Base-by-base conservation (phyloP, 2,329 filamentous ascomycete species). In the Cladosporium colombiae region DNA sequence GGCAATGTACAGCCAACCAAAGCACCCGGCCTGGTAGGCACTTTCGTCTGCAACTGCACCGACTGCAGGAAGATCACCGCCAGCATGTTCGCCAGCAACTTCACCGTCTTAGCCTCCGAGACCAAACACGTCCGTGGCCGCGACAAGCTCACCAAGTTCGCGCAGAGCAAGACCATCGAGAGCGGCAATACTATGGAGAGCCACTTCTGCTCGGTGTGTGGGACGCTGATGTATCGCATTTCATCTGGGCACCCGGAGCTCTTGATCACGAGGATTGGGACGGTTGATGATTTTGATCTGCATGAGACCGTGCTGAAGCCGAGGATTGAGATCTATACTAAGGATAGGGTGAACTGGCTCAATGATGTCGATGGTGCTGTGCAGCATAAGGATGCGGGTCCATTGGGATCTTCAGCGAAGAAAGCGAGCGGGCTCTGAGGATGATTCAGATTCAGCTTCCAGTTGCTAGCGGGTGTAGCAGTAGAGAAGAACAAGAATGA, bases 61-160 rank as follows among this genome's bases (percentile, higher is more conserved):
- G 86, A 89, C 74, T 88, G 85, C 74, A 84, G 79, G 72, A 88
- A 88, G 70, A 80, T 89, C 67, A 88, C 85, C 0, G 85, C 86
- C 0, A 86, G 85, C 0, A 86, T 88, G 83, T 88, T 86, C 75
- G 83, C 85, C 2, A 83, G 84, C 62, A 88, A 86, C 76, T 86
- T 89, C 71, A 79, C 80, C 66, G 74, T 87, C 49, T 68, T 71
- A 13, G 79, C 86, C 71, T 53, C 50, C 18, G 49, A 56, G 40
- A 62, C 59, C 16, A 80, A 73, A 56, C 81, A 86, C 69, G 11
- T 84, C 0, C 83, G 85, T 18, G 86, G 86, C 16, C 75, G 77
- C 5, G 82, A 85, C 0, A 82, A 81, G 29, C 78, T 88, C 16
- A 84, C 74, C 31, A 69, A 72, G 1, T 88, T 77, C 65, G 69